Conservation (phyloP, 371 early-diverging fungal species). For the Mortierella sp. region DNA sequence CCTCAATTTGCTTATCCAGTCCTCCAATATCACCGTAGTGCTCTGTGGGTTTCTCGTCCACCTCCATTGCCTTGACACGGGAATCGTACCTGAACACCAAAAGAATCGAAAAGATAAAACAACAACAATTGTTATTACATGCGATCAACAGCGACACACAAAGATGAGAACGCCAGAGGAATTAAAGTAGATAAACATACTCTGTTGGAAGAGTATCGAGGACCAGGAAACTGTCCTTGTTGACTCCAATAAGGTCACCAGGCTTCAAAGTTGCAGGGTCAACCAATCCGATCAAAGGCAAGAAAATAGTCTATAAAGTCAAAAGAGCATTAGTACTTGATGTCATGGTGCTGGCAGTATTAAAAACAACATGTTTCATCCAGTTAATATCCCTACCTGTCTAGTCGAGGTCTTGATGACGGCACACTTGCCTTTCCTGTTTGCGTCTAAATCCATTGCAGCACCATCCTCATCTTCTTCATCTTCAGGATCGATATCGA, state of each 20-base stretch:
- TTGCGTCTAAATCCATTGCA: constrained; percentile 92
- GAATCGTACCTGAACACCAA: constrained; percentile 87
- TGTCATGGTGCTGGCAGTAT: neutral
- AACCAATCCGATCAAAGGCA: constrained; percentile 99
- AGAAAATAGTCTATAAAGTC: constrained; percentile 86
- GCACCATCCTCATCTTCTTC: constrained; percentile 95
- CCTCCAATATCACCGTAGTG: constrained; percentile 99
- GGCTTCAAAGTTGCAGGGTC: constrained; percentile 94
- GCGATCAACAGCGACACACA: neutral
- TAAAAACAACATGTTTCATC: neutral
- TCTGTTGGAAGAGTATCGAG: constrained; percentile 99
- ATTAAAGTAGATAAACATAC: constrained; percentile 59
- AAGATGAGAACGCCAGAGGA: neutral
- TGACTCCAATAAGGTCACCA: constrained; percentile 99
- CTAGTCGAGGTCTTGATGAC: constrained; percentile 98
- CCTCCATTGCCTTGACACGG: constrained; percentile 99
- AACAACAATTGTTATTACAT: neutral
- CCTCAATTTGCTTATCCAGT: constrained; percentile 99
- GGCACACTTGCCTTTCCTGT: constrained; percentile 97
- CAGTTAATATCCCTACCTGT: constrained; percentile 71
- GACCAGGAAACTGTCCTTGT: constrained; percentile 99
- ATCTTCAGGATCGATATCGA: constrained; percentile 91
- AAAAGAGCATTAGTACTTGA: neutral
- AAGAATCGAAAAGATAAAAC: neutral
- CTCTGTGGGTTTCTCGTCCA: constrained; percentile 99